Conservation (phyloP, 805 yeast genomes). For the Barnettozyma siamensis region DNA sequence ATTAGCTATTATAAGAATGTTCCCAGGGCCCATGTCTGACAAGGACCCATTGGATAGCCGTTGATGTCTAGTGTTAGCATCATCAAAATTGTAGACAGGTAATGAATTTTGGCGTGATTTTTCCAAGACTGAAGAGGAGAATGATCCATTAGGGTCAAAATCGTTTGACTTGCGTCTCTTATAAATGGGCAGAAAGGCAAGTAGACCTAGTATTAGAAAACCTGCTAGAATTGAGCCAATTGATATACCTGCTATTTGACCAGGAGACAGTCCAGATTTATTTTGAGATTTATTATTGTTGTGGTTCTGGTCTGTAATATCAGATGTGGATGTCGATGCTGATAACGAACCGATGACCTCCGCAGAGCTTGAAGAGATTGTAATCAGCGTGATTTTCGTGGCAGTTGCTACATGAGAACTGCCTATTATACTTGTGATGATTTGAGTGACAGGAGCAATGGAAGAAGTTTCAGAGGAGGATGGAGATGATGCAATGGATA, state of each 20-base stretch:
- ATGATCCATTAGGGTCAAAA: too few relatives aligned
- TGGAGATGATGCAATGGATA: not conserved
- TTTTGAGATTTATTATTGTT: too few relatives aligned
- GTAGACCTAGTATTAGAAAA: not conserved
- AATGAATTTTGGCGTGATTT: too few relatives aligned
- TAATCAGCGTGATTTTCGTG: too few relatives aligned
- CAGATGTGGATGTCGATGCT: not conserved
- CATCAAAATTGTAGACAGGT: not conserved
- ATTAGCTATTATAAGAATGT: not conserved
- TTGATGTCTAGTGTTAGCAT: not conserved
- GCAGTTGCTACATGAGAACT: not conserved
- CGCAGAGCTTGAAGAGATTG: too few relatives aligned
- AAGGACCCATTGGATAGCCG: not conserved
- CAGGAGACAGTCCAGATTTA: not conserved
- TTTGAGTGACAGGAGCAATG: slow-evolving; percentile 5
- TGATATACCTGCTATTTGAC: not conserved
- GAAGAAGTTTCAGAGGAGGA: slow-evolving; percentile 6
- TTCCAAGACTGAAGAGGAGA: not conserved
- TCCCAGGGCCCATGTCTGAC: not conserved
- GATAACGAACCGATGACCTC: too few relatives aligned
- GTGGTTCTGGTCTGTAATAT: too few relatives aligned
- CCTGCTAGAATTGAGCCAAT: not conserved
- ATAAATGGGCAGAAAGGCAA: not conserved
- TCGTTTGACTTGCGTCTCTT: too few relatives aligned
- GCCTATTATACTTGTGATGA: slow-evolving; percentile 12